Base-by-base conservation (phyloP, 2,329 filamentous ascomycete genomes). In the Penicillium olsonii region DNA sequence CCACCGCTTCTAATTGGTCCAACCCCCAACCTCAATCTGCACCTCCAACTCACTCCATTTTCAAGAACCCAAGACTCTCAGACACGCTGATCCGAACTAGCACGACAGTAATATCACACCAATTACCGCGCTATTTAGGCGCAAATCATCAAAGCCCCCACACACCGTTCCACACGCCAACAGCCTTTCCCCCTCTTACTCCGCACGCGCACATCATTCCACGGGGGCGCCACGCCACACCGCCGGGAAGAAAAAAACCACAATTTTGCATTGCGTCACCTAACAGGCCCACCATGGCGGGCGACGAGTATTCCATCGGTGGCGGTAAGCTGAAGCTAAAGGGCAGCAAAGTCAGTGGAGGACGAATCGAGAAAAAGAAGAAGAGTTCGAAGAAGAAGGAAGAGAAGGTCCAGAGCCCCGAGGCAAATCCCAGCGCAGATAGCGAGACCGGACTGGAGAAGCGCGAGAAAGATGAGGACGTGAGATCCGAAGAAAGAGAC, bases 261-360 rank as follows among this genome's bases (percentile, higher is more conserved):
- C 15, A 15, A 20, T n/a, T 22, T 26, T 15, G 29, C 24, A 35
- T 26, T 2, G 14, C 37, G 27, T n/a, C 17, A 15, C 31, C 7
- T 6, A 20, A 10, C 14, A 39, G 31, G 20, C 18, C 37, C 45
- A 35, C 47, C 29, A 66, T 65, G 61, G 53, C 62, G 40, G 57
- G 55, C 47, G 86, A 88, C 69, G 89, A 95, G 60, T 95, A 95
- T 40, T 75, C 83, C 54, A 72, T 78, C 48, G 80, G 81, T 53
- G 80, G 86, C 63, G 90, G 90, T 61, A 87, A 87, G 53, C 82
- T 96, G 27, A 92, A 90, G 68, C 81, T 96, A 52, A 96, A 96
- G 75, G 90, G 91, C 64, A 81, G 77, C 54, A 85, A 84, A 63
- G 75, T 80, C 54, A 85, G 82, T 39, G 69, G 70, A 31, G 65